Base-by-base conservation (phyloP, 129 eudicot species). In the Flaveria robusta region DNA sequence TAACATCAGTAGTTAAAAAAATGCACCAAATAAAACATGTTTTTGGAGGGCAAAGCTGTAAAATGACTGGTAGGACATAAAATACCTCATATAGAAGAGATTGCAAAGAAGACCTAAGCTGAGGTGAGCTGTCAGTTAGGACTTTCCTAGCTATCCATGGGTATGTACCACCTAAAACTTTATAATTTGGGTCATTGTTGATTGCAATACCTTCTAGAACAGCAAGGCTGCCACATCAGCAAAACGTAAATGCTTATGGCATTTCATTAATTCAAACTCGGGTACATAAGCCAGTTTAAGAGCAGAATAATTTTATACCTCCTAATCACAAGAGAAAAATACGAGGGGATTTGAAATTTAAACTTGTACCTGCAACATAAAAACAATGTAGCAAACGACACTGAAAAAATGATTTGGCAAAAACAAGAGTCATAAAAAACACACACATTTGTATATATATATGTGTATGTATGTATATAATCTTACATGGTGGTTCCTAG, bases 61-160 rank as follows among this genome's bases (percentile, higher is more conserved):
- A 62, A 26, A 62, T 58, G 65, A 58, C 31, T 58, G 14, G 65
- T 60, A 60, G n/a, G 9, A 24, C 23, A 70, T 51, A 50, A 54
- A 23, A 64, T 83, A 95, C 99, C 99, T 91, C 78, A 81, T 95
- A 95, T 52, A 95, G 96, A 75, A 95, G 94, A 69, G 86, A 81
- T 74, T 80, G 86, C 80, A 95, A 83, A 74, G 99, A 91, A 39
- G 99, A 83, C 81, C 83, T 78, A 73, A 95, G 85, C 79, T 89
- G 88, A 18, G 99, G 96, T 47, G 99, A 95, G 75, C 86, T 86
- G 83, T 86, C 96, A 43, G 87, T 91, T 60, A 95, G 89, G 60
- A 95, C 97, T 80, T 95, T 95, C 70, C 87, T 82, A 73, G 99
- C 99, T 79, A 95, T 95, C 96, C 96, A 95, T 54, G 99, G 99